Evolutionary conservation across 805 yeast species (phyloP).

Genomic region (Hanseniaspora pseudoguilliermondii): DNA sequence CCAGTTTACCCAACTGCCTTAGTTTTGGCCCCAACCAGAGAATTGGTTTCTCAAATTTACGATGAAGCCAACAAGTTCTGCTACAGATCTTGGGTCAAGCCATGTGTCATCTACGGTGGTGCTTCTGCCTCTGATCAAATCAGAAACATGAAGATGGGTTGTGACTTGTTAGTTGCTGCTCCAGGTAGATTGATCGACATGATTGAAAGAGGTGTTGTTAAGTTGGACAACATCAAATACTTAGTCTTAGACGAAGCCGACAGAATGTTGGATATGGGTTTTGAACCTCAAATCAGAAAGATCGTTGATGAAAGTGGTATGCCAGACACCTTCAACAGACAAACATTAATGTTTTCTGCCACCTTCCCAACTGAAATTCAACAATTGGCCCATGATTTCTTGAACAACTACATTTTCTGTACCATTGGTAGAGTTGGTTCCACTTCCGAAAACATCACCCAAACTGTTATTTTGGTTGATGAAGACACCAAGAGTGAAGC

Average conservation of each 20-base stretch:
- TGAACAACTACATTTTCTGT: conserved; percentile 87
- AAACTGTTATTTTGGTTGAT: conserved; percentile 83
- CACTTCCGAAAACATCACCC: conserved; percentile 96
- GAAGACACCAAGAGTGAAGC: conserved; percentile 84
- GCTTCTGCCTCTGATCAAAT: conserved; percentile 83
- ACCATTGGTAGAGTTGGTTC: conserved; percentile 99
- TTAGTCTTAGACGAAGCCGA: conserved; percentile 97
- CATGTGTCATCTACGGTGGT: conserved; percentile 97
- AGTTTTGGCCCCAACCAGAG: conserved; percentile 98
- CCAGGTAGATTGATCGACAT: conserved; percentile 98
- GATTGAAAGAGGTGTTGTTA: conserved; percentile 86
- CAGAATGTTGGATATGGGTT: conserved; percentile 99
- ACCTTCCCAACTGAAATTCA: conserved; percentile 98
- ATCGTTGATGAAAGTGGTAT: conserved; percentile 96
- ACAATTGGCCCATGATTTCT: conserved; percentile 91
- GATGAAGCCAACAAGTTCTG: conserved; percentile 93
- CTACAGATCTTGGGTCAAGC: conserved; percentile 96
- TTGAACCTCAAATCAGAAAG: conserved; percentile 97
- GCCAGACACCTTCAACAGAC: conserved; percentile 86
- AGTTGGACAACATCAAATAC: conserved; percentile 79
- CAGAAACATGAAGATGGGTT: conserved; percentile 80
- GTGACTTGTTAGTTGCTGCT: conserved; percentile 93
- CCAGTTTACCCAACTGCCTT: conserved; percentile 90
- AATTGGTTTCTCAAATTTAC: conserved; percentile 89
- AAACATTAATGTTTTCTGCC: conserved; percentile 96